A percentile compares a stretch with the other conserved stretches of the same genome.
Conservation (phyloP, 495 filamentous ascomycete species). For the Astrocystis sublimbata region DNA sequence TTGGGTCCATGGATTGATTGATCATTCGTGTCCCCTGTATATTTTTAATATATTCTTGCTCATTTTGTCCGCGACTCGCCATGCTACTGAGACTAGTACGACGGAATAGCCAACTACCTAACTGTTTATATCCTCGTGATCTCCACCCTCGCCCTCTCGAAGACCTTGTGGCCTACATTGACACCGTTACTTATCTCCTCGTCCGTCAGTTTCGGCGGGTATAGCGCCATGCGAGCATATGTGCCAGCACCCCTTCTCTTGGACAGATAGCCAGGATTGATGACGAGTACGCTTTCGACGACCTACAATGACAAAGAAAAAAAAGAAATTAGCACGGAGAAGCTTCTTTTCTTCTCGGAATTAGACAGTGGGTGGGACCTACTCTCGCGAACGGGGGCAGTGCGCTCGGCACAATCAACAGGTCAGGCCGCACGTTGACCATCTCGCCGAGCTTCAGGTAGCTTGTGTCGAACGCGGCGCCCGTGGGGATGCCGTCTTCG, state of each 20-base stretch:
- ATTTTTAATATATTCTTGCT: too few relatives aligned
- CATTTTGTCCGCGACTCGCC: too few relatives aligned
- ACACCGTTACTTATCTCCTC: conserved; percentile 58
- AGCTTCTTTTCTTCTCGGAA: neutral
- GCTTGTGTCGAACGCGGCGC: conserved; percentile 74
- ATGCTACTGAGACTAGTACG: too few relatives aligned
- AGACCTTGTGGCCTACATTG: conserved; percentile 69
- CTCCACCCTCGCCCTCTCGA: conserved; percentile 81
- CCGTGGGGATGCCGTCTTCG: conserved; percentile 60
- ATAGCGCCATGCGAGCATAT: conserved; percentile 73
- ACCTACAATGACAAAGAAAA: conserved; percentile 53
- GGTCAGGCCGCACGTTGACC: conserved; percentile 79
- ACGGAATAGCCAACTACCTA: too few relatives aligned
- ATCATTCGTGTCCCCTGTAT: too few relatives aligned
- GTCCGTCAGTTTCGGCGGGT: conserved; percentile 59
- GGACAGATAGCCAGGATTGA: conserved; percentile 87
- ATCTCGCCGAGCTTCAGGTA: conserved; percentile 91
- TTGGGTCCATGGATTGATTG: too few relatives aligned
- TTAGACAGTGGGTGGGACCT: conserved; percentile 27
- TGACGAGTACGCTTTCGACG: conserved; percentile 77
- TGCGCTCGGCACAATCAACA: conserved; percentile 80
- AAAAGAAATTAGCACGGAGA: conserved; percentile 19
- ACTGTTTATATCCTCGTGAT: conserved; percentile 67
- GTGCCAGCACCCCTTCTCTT: conserved; percentile 79
- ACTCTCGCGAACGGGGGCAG: conserved; percentile 87